Conservation (phyloP, 2,329 filamentous ascomycete genomes). For the Phaeoacremonium minimum region DNA sequence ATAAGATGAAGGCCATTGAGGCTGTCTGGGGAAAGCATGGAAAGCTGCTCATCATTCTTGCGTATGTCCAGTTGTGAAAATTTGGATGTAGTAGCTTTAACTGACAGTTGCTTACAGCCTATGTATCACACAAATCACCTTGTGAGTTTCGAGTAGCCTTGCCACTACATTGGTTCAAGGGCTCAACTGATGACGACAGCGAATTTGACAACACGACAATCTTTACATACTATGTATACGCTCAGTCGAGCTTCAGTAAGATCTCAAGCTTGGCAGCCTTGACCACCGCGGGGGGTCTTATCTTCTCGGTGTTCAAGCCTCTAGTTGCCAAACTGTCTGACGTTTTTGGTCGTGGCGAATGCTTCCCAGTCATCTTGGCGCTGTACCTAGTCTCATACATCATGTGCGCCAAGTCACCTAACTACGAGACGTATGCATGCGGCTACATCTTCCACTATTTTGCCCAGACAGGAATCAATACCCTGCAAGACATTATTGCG, state of each 20-base stretch:
- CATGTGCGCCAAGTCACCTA: slow-evolving; percentile 45
- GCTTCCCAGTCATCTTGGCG: slow-evolving; percentile 50
- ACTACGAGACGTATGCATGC: slow-evolving; percentile 39
- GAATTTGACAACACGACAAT: slow-evolving; percentile 21
- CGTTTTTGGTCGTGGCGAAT: slow-evolving; percentile 57
- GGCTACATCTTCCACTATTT: slow-evolving; percentile 56
- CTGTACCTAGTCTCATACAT: slow-evolving; percentile 54
- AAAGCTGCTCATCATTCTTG: too few species aligned
- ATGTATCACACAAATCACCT: too few species aligned
- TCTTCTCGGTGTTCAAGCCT: slow-evolving; percentile 51
- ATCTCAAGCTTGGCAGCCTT: slow-evolving; percentile 21
- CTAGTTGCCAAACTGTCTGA: slow-evolving; percentile 58
- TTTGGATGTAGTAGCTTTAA: too few species aligned
- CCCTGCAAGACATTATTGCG: slow-evolving; percentile 59
- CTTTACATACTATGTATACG: slow-evolving; percentile 22
- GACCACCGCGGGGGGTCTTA: slow-evolving; percentile 24
- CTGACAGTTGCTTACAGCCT: too few species aligned
- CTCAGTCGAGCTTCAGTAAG: slow-evolving; percentile 21
- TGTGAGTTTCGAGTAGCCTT: too few species aligned
- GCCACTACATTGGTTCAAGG: too few species aligned
- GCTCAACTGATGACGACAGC: too few species aligned
- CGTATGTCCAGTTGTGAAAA: too few species aligned
- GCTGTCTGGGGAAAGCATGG: too few species aligned
- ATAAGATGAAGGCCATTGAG: too few species aligned
- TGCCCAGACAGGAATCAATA: slow-evolving; percentile 54